These are phyloP conservation scores for Cornus kousa DNA, from an alignment of 148 eudicot species.

Conservation along the genomic window DNA sequence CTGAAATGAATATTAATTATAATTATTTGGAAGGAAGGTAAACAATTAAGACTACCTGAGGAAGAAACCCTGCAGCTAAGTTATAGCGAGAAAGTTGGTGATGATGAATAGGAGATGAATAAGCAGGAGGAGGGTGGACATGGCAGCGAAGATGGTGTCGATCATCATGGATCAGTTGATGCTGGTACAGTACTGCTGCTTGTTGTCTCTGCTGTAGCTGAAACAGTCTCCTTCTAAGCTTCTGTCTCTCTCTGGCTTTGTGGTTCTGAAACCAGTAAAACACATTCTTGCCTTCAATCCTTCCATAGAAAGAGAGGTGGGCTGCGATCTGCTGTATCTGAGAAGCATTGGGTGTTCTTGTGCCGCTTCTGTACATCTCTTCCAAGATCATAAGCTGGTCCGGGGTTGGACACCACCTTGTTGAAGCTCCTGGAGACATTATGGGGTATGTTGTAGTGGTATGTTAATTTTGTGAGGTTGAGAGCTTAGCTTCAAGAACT, in stretches of 20 bases:
- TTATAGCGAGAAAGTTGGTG: neutral
- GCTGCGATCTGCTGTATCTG: slow-evolving; percentile 84
- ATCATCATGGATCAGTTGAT: neutral
- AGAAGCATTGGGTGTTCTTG: slow-evolving; percentile 67
- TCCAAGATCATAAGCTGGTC: slow-evolving; percentile 90
- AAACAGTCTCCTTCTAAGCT: slow-evolving; percentile 47
- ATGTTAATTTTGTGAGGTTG: neutral
- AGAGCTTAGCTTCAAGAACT: neutral
- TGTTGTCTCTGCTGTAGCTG: slow-evolving; percentile 22
- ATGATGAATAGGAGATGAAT: neutral
- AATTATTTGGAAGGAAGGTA: too few relatives aligned
- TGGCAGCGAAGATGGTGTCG: neutral
- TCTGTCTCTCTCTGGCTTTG: slow-evolving; percentile 85
- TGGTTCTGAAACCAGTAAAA: slow-evolving; percentile 97
- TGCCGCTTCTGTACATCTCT: slow-evolving; percentile 72
- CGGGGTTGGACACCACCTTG: slow-evolving; percentile 90
- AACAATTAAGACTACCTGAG: slow-evolving; percentile 9
- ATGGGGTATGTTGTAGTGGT: neutral
- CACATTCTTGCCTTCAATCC: slow-evolving; percentile 83
- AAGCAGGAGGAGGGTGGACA: neutral
- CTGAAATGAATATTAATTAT: too few relatives aligned
- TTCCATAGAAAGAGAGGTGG: slow-evolving; percentile 70
- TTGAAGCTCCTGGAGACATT: slow-evolving; percentile 50
- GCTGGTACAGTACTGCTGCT: neutral
- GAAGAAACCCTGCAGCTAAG: slow-evolving; percentile 8